Conservation (phyloP, 306 rosid species). For the Begonia peltatifolia region DNA sequence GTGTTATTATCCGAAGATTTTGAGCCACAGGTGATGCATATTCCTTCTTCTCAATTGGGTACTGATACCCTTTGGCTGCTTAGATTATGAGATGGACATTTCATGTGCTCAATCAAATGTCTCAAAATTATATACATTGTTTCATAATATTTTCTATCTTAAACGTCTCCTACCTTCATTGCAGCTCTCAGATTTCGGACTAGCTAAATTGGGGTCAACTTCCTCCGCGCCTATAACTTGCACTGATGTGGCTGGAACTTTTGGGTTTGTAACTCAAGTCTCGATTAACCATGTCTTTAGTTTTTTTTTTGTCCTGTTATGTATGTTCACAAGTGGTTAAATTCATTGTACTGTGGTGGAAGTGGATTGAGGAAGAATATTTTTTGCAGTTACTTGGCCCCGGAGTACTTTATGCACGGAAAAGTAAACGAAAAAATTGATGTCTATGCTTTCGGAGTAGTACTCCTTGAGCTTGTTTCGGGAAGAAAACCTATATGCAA, state of each 20-base stretch:
- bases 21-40: conserved; percentile 62
- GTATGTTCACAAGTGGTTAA: too few relatives aligned
- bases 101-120: too few relatives aligned
- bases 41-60: conserved; percentile 1
- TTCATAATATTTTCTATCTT: too few relatives aligned
- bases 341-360: too few relatives aligned
- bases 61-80: too few relatives aligned
- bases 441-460: conserved; percentile 85
- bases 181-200: conserved; percentile 96
- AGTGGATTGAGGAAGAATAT: too few relatives aligned
- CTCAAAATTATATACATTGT: too few relatives aligned
- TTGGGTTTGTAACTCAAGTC: conserved; percentile 53
- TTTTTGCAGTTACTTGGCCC: conserved; percentile 82
- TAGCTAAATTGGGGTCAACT: conserved; percentile 78
- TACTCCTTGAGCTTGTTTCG: conserved; percentile 87
- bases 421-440: conserved; percentile 82
- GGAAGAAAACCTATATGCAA: conserved; percentile 86
- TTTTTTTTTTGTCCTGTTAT: too few relatives aligned
- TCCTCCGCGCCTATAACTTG: conserved; percentile 67
- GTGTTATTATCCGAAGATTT: conserved; percentile 72
- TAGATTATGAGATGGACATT: too few relatives aligned
- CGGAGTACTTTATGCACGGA: conserved; percentile 94
- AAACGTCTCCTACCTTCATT: conserved; percentile 12
- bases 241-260: conserved; percentile 92
- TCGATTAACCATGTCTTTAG: too few relatives aligned